Evolutionary conservation across 2,329 filamentous ascomycete species (phyloP), one percentile per base, ranked within the genome.

Genomic region (Thermothelomyces thermophilus): DNA sequence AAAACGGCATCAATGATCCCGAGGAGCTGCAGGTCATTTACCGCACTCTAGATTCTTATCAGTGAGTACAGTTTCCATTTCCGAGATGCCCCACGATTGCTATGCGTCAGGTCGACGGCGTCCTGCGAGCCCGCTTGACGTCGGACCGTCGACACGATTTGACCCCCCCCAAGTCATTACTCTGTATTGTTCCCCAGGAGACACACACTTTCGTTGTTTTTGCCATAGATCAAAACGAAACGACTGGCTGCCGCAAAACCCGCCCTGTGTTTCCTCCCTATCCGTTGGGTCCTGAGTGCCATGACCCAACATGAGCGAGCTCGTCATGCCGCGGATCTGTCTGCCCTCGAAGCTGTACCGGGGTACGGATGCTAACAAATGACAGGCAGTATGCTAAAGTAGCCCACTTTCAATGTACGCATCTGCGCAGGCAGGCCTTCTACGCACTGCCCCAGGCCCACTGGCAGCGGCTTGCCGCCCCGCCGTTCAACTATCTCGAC

Each of bases 361-460:
- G 9, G 9, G 9, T 10, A 31, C 36, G 17, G 19, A 43, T 37
- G 17, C 53, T 58, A 52, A 54, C 45, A 19, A 13, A 10, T 13
- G 6, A 46, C 59, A 94, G 89, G 48, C 87, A 90, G 68, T 96
- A 96, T 66, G 84, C 87, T 56, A 86, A 84, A 61, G 80, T 83
- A 20, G 86, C 90, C 5, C 91, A 97, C 66, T 86, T 86, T 70
- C 94, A 95, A 67, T 84, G 87, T 56, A 97, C 91, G 4, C 91
- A 97, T 67, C 77, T 90, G 16, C 84, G 93, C 19, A 83, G 94
- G 24, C 90, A 93, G 67, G 86, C 89, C 13, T 96, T 98, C 69
- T 98, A 97, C 66, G 87, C 90, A 8, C 76, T 98, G 5, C 89
- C 91, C 1, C 82, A 84, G 51, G 73, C 77, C 1, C 90, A 98